A percentile compares a stretch with the other conserved stretches of the same genome.
Conservation (phyloP, 2,329 filamentous ascomycete genomes). For the Dactylellina sp. region DNA sequence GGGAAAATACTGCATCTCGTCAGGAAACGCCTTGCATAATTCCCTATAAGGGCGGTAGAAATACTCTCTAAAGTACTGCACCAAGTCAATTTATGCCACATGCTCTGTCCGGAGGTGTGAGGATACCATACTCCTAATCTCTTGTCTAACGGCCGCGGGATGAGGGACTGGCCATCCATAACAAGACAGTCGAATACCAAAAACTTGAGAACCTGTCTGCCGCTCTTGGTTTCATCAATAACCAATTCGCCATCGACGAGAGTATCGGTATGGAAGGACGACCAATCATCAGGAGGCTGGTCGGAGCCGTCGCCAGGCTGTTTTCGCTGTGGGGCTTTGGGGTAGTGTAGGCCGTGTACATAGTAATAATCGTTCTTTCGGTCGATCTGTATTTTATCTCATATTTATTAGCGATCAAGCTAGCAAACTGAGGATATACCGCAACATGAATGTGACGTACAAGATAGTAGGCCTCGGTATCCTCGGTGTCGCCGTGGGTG, state of each 20-base stretch:
- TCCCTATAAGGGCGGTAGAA: constrained; percentile 78
- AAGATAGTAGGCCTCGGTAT: constrained; percentile 81
- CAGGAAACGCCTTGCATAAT: constrained; percentile 74
- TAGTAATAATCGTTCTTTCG: constrained; percentile 98
- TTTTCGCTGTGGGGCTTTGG: constrained; percentile 65
- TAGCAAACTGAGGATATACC: not conserved
- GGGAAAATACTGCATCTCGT: constrained; percentile 76
- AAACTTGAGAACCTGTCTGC: constrained; percentile 75
- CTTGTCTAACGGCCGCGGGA: constrained; percentile 85
- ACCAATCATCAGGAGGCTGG: constrained; percentile 69
- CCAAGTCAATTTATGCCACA: constrained; percentile 19
- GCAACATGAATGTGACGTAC: constrained; percentile 25
- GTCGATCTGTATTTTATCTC: constrained; percentile 72
- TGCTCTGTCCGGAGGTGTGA: not conserved
- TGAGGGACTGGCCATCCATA: constrained; percentile 79
- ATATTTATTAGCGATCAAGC: too few relatives aligned
- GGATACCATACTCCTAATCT: constrained; percentile 71
- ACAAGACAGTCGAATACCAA: constrained; percentile 94
- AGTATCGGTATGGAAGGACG: constrained; percentile 80
- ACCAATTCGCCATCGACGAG: constrained; percentile 94
- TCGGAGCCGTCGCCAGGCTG: too few relatives aligned
- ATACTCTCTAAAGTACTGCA: constrained; percentile 77
- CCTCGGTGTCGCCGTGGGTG: constrained; percentile 72
- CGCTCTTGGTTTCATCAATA: constrained; percentile 78
- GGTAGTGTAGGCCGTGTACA: constrained; percentile 83